Evolutionary conservation across 2,329 filamentous ascomycete genomes (phyloP).

Genomic region (Mycosphaerelloides madeirae): DNA sequence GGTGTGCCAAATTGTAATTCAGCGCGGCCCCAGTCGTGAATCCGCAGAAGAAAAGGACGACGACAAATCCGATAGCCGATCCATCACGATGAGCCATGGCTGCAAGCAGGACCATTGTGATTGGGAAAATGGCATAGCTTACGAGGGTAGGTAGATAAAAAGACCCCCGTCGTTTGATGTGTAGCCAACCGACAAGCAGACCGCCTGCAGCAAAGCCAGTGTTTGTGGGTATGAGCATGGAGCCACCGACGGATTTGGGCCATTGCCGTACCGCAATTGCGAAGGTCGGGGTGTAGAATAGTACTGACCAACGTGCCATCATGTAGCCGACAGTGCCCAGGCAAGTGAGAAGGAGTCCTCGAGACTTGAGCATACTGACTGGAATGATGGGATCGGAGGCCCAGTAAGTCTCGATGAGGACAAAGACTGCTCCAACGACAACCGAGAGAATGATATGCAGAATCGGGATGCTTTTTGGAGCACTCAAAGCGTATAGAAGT

Average conservation of each 20-base stretch:
- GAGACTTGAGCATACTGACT: constrained; percentile 62
- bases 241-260: constrained; percentile 64
- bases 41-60: constrained; percentile 64
- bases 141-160: constrained; percentile 57
- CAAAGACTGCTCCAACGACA: constrained; percentile 52
- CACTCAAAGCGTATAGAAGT: constrained; percentile 66
- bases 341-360: constrained; percentile 68
- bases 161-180: constrained; percentile 66
- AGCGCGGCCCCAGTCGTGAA: constrained; percentile 66
- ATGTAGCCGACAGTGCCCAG: constrained; percentile 71
- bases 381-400: constrained; percentile 71
- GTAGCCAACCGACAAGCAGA: constrained; percentile 66
- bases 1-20: constrained; percentile 77
- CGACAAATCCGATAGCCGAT: constrained; percentile 52
- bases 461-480: constrained; percentile 55
- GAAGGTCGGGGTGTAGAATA: constrained; percentile 74
- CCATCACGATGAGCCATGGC: constrained; percentile 51
- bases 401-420: constrained; percentile 59
- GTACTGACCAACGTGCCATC: constrained; percentile 72
- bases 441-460: constrained; percentile 59
- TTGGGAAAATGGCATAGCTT: constrained; percentile 58
- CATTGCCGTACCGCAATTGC: constrained; percentile 70
- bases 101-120: constrained; percentile 56
- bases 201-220: constrained; percentile 71
- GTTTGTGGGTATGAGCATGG: constrained; percentile 77